Evolutionary conservation across 2,329 filamentous ascomycete genomes (phyloP).

Genomic region (Cercospora sp.): DNA sequence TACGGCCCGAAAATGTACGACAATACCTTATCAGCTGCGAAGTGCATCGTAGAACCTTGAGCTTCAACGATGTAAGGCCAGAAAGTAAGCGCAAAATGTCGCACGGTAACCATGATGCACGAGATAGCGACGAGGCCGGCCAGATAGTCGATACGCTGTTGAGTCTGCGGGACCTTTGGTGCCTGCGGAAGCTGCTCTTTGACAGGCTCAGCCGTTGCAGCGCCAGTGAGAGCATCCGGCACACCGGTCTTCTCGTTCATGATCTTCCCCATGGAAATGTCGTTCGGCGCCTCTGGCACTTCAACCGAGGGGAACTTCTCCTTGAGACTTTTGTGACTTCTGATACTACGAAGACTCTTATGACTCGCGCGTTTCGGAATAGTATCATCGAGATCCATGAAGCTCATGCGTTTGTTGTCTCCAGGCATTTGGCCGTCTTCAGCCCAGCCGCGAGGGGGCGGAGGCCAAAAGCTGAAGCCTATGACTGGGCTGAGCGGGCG

Average conservation of each 20-base stretch:
- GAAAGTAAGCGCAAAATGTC: slow-evolving; percentile 50
- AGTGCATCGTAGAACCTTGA: slow-evolving; percentile 42
- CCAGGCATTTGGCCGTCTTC: neutral
- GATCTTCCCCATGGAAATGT: slow-evolving; percentile 18
- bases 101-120: slow-evolving; percentile 48
- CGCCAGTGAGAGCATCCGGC: slow-evolving; percentile 26
- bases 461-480: slow-evolving; percentile 5
- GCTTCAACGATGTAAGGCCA: slow-evolving; percentile 34
- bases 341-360: slow-evolving; percentile 2
- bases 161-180: slow-evolving; percentile 20
- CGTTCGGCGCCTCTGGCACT: slow-evolving; percentile 22
- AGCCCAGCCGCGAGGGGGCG: neutral
- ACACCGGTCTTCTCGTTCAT: slow-evolving; percentile 22
- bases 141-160: slow-evolving; percentile 47
- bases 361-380: slow-evolving; percentile 5
- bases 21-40: slow-evolving; percentile 44
- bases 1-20: slow-evolving; percentile 47
- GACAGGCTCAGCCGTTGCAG: slow-evolving; percentile 20
- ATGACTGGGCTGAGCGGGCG: slow-evolving; percentile 14
- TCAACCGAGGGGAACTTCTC: slow-evolving; percentile 12
- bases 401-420: slow-evolving; percentile 20
- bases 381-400: slow-evolving; percentile 23
- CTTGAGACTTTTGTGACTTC: slow-evolving; percentile 7
- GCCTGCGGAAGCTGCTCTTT: slow-evolving; percentile 22
- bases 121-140: slow-evolving; percentile 49